Evolutionary conservation across 176 grass and related monocot species (phyloP).

Genomic region (Phoenix roebelenii): DNA sequence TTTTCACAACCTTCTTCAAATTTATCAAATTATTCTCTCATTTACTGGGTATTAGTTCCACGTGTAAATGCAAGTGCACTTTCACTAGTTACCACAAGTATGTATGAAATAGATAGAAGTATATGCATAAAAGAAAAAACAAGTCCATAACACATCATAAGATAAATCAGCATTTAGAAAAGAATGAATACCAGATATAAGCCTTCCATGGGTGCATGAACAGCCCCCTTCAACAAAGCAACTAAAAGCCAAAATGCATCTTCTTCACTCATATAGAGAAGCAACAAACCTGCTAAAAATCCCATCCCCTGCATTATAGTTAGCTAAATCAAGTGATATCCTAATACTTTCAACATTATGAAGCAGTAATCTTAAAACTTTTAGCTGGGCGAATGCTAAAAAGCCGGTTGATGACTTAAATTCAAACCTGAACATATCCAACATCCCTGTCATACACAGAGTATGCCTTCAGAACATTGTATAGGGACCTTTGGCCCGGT

Average conservation of each 20-base stretch:
- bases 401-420: not conserved
- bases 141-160: slow-evolving; percentile 1
- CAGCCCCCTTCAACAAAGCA: slow-evolving; percentile 88
- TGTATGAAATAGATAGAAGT: too few species aligned
- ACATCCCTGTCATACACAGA: slow-evolving; percentile 93
- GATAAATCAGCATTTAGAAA: not conserved
- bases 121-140: too few species aligned
- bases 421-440: slow-evolving; percentile 93
- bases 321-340: slow-evolving; percentile 1
- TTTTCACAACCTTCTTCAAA: too few species aligned
- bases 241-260: slow-evolving; percentile 98
- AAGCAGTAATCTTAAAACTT: not conserved
- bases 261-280: slow-evolving; percentile 98
- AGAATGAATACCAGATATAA: slow-evolving; percentile 73
- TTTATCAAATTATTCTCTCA: too few species aligned
- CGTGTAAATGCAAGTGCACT: too few species aligned
- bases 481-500: slow-evolving; percentile 83
- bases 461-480: slow-evolving; percentile 96
- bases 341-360: not conserved
- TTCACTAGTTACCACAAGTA: too few species aligned
- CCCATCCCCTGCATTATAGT: slow-evolving; percentile 75
- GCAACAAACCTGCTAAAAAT: slow-evolving; percentile 83
- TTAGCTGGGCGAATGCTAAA: not conserved
- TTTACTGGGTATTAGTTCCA: too few species aligned
- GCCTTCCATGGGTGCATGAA: slow-evolving; percentile 96